Percentiles rank a stretch among this genome's conserved stretches.
phyloP scores from a whole-genome alignment of 1,284 basidiomycete genomes.

The Peniophora sp. region DNA sequence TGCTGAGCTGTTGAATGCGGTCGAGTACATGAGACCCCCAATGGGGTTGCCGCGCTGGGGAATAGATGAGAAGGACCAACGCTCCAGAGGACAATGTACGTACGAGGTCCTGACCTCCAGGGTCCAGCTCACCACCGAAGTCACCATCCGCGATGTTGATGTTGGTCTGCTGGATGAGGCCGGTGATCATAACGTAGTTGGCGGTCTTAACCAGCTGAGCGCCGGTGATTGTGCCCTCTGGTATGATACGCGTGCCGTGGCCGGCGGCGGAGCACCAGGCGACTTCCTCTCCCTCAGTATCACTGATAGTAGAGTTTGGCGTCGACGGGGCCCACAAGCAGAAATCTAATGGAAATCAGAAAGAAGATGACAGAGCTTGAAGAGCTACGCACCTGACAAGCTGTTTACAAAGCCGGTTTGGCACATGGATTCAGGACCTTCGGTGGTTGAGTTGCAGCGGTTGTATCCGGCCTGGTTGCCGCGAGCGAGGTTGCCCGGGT shows the following conservation, averaged over 20 bases:
- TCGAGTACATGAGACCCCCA: conserved; percentile 43
- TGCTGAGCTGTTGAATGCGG: conserved; percentile 30
- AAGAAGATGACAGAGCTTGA: conserved; percentile 7
- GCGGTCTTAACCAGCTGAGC: conserved; percentile 60
- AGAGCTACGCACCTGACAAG: conserved; percentile 35
- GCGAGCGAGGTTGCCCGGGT: conserved; percentile 39
- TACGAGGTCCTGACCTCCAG: conserved; percentile 49
- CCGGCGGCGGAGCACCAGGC: conserved; percentile 70
- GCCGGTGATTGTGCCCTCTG: conserved; percentile 52
- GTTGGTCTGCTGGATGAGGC: conserved; percentile 52
- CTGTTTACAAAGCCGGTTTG: conserved; percentile 54
- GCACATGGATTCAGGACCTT: conserved; percentile 48
- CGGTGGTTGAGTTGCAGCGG: conserved; percentile 62
- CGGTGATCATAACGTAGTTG: conserved; percentile 59
- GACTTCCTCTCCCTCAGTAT: conserved; percentile 62
- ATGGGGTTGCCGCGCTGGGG: conserved; percentile 24
- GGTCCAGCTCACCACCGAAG: conserved; percentile 62
- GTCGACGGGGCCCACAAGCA: conserved; percentile 53
- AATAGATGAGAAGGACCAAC: background rate
- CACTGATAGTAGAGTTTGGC: conserved; percentile 43
- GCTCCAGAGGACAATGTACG: conserved; percentile 3
- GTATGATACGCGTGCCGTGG: conserved; percentile 60
- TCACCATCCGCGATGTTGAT: conserved; percentile 50
- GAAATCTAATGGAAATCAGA: conserved; percentile 35
- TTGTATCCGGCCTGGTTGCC: conserved; percentile 62